Percentiles rank a stretch among this genome's conserved stretches.
Conservation (phyloP, 495 filamentous ascomycete species). For the Daldinia grandis region DNA sequence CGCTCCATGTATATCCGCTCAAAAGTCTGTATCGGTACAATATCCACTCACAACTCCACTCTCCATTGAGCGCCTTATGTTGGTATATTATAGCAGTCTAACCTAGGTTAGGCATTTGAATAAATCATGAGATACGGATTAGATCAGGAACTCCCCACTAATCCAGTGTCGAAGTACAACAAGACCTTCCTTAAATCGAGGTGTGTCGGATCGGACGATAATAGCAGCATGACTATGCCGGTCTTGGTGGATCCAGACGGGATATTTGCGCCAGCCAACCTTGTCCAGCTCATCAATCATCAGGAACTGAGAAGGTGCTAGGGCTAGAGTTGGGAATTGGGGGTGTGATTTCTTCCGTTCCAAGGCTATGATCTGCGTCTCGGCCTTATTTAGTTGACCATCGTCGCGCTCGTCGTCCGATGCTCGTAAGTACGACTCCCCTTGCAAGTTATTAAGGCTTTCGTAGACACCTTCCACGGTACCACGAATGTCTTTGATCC, state of each 20-base stretch:
- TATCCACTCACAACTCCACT: neutral
- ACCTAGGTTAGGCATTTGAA: neutral
- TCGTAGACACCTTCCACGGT: slow-evolving; percentile 79
- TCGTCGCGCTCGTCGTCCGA: slow-evolving; percentile 47
- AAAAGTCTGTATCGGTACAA: neutral
- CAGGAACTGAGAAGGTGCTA: slow-evolving; percentile 79
- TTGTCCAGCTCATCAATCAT: slow-evolving; percentile 82
- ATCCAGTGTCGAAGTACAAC: slow-evolving; percentile 85
- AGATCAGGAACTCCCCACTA: slow-evolving; percentile 75
- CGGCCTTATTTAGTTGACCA: slow-evolving; percentile 27
- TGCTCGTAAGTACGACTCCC: slow-evolving; percentile 67
- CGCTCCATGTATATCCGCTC: slow-evolving; percentile 8
- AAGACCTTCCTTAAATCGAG: slow-evolving; percentile 75
- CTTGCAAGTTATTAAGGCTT: slow-evolving; percentile 68
- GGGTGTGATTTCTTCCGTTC: slow-evolving; percentile 51
- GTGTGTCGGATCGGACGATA: slow-evolving; percentile 73
- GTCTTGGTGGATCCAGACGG: slow-evolving; percentile 83
- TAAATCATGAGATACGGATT: slow-evolving; percentile 22
- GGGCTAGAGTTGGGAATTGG: slow-evolving; percentile 70
- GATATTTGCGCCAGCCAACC: slow-evolving; percentile 81
- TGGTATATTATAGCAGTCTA: neutral
- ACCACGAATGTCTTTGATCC: slow-evolving; percentile 74
- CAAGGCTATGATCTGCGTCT: slow-evolving; percentile 43
- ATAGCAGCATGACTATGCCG: slow-evolving; percentile 90
- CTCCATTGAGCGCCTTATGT: slow-evolving; percentile 3